Evolutionary conservation across 1,139 yeast genomes (phyloP).

Genomic region (Lipomyces yarrowii): DNA sequence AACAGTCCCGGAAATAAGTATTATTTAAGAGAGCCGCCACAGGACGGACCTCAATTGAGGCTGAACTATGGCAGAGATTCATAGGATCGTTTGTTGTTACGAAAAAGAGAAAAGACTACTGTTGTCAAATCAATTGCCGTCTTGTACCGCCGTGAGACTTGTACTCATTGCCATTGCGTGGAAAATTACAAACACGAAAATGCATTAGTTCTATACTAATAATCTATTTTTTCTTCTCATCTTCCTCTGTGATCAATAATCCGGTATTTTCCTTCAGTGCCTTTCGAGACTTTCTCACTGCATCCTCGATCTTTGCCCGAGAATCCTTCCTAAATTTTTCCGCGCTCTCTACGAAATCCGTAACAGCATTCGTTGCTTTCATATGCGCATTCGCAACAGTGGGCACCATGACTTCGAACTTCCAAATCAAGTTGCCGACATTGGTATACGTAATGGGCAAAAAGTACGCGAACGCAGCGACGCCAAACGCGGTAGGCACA

Average conservation of each 20-base stretch:
- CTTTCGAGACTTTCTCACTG: constrained; percentile 50
- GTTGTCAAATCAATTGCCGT: background rate
- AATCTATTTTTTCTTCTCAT: constrained; percentile 25
- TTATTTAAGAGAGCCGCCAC: background rate
- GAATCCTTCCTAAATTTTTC: constrained; percentile 39
- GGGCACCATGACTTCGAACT: constrained; percentile 67
- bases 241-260: constrained; percentile 57
- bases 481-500: constrained; percentile 68
- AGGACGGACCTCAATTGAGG: background rate
- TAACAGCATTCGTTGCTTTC: constrained; percentile 44
- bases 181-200: background rate
- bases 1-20: too few species aligned
- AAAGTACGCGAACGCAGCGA: constrained; percentile 69
- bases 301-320: constrained; percentile 16
- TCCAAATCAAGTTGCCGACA: constrained; percentile 63
- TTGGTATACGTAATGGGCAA: constrained; percentile 78
- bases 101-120: background rate
- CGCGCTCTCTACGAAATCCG: constrained; percentile 43
- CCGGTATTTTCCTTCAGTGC: constrained; percentile 66
- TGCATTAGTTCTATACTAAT: background rate
- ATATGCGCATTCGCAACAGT: constrained; percentile 67
- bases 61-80: background rate
- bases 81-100: background rate
- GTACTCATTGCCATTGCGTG: too few species aligned
- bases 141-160: background rate